Conservation (phyloP, 1,284 basidiomycete species). For the Trametes hirsuta region DNA sequence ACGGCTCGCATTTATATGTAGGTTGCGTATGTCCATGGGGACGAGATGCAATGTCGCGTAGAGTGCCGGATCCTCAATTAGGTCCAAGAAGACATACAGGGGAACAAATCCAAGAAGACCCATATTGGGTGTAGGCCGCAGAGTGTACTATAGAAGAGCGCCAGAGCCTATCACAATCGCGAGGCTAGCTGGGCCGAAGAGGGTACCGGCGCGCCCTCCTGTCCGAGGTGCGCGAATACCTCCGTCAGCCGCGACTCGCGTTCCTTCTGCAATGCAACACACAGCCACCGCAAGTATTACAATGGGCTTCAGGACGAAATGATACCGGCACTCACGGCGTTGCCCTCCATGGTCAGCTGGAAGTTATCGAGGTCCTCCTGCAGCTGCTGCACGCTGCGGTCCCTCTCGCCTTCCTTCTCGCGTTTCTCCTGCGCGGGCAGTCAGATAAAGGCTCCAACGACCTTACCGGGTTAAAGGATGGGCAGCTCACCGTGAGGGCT, state of each 20-base stretch:
- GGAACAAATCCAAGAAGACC: not conserved
- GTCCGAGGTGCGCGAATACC: constrained; percentile 5
- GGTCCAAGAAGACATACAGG: not conserved
- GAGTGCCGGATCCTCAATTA: too few species aligned
- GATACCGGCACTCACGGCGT: constrained; percentile 12
- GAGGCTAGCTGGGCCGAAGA: not conserved
- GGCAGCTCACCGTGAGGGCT: constrained; percentile 6
- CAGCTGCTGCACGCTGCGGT: constrained; percentile 8
- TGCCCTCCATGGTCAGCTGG: constrained; percentile 13
- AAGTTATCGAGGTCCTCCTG: constrained; percentile 15
- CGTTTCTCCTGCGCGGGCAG: constrained; percentile 4
- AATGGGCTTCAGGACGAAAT: too few species aligned
- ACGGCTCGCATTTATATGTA: too few species aligned
- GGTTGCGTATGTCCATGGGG: too few species aligned
- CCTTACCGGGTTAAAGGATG: too few species aligned
- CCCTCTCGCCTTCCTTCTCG: constrained; percentile 8
- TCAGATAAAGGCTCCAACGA: not conserved
- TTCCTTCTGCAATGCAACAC: constrained; percentile 10
- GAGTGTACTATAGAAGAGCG: not conserved
- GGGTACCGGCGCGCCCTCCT: not conserved
- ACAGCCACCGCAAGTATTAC: not conserved
- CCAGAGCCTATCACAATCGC: not conserved
- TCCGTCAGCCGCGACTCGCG: constrained; percentile 17
- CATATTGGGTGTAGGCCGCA: not conserved
- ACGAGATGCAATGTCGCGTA: too few species aligned